A percentile compares a stretch with the other conserved stretches of the same genome.
These are phyloP conservation scores for Spiraea crenata DNA, from an alignment of 331 rosid genomes.

Conservation along the genomic window DNA sequence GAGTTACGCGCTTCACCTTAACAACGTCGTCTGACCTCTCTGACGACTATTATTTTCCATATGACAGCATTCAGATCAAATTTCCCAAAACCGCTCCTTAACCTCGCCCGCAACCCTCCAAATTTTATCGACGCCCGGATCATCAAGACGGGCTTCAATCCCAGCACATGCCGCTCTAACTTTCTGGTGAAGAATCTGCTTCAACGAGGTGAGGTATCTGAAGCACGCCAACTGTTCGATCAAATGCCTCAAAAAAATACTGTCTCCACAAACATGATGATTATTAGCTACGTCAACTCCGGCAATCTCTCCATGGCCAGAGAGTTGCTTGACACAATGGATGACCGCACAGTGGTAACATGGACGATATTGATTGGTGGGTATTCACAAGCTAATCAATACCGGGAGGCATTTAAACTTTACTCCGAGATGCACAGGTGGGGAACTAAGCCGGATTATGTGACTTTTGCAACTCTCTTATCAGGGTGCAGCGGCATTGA, in stretches of 20 bases:
- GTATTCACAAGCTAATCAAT: constrained; percentile 43
- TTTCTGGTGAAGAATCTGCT: constrained; percentile 37
- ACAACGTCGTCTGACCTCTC: too few relatives aligned
- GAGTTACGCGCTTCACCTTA: background rate
- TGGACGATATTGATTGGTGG: constrained; percentile 84
- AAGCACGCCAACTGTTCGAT: constrained; percentile 60
- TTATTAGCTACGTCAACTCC: constrained; percentile 59
- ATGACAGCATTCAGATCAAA: constrained; percentile 28
- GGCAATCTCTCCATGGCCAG: constrained; percentile 58
- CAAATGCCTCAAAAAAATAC: constrained; percentile 65
- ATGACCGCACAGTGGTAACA: constrained; percentile 56
- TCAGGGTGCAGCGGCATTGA: constrained; percentile 62
- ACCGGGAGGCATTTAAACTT: constrained; percentile 50
- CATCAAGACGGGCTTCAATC: constrained; percentile 68
- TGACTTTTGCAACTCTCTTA: constrained; percentile 70
- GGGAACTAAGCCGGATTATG: constrained; percentile 57
- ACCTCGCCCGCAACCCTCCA: constrained; percentile 20
- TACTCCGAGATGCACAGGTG: constrained; percentile 55
- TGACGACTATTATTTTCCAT: background rate
- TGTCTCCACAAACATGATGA: constrained; percentile 56
- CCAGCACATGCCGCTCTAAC: constrained; percentile 56
- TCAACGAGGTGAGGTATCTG: constrained; percentile 40
- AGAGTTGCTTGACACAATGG: constrained; percentile 55
- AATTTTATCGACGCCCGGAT: constrained; percentile 47
- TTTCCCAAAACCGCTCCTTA: constrained; percentile 31